Evolutionary conservation across 2,329 filamentous ascomycete species (phyloP).

Genomic region (Ophiobolus disseminans): DNA sequence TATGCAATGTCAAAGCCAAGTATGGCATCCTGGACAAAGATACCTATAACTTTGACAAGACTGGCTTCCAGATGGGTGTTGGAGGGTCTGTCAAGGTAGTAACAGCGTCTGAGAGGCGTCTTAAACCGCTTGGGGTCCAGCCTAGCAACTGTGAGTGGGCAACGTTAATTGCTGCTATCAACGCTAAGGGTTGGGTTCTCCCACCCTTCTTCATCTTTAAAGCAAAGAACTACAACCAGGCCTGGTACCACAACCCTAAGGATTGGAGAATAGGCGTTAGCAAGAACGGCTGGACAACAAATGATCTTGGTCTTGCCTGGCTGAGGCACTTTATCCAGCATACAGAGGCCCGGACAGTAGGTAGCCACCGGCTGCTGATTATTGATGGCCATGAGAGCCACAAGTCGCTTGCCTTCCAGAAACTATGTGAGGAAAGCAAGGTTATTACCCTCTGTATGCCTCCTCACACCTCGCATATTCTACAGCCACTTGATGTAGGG

Average conservation of each 20-base stretch:
- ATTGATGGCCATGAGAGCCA: conserved; percentile 49
- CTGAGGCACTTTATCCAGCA: conserved; percentile 47
- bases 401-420: conserved; percentile 44
- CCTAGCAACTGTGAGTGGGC: conserved; percentile 20
- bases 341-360: conserved; percentile 28
- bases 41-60: conserved; percentile 19
- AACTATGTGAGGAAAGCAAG: conserved; percentile 45
- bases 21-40: conserved; percentile 18
- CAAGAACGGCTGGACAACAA: conserved; percentile 45
- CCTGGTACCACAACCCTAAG: conserved; percentile 4
- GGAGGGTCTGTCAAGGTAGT: conserved; percentile 9
- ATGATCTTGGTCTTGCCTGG: conserved; percentile 45
- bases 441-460: conserved; percentile 51
- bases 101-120: conserved; percentile 9
- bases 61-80: conserved; percentile 20
- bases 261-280: conserved; percentile 39
- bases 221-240: not conserved
- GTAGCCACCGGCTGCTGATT: conserved; percentile 46
- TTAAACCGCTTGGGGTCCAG: conserved; percentile 8
- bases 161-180: conserved; percentile 15
- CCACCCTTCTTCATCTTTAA: conserved; percentile 15
- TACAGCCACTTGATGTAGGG: conserved; percentile 17
- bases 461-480: conserved; percentile 14
- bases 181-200: conserved; percentile 13
- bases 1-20: conserved; percentile 12